Base-by-base conservation (phyloP, 2,329 filamentous ascomycete genomes). In the Tolypocladium amazonense region DNA sequence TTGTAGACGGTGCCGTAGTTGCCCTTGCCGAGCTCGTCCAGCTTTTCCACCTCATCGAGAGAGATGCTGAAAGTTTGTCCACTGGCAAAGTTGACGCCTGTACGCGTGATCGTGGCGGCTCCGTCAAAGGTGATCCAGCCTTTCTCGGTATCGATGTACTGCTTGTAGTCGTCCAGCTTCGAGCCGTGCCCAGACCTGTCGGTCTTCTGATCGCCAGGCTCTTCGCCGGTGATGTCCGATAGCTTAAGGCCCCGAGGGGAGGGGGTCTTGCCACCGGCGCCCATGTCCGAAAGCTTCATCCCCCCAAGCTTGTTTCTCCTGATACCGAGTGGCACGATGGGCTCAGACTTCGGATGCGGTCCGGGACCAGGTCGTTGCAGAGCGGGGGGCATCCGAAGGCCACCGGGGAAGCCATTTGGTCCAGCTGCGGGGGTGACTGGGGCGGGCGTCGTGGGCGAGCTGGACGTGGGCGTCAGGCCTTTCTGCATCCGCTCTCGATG, bases 1-100 rank as follows among this genome's bases (percentile, higher is more conserved):
- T 94, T 97, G 81, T 96, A 97, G 4, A 99, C 94, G 1, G 93
- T 97, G 62, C 94, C 94, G 68, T 99, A 99, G 72, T 99, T 99
- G 47, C 94, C 94, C 75, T 97, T 99, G 55, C 94, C 94, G 15
- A 99, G 78, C 76, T 99, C 94, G 62, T 93, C 91, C 60, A 97
- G 72, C 1, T 90, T 93, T 67, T 97, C 91, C 7, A 99, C 89
- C 72, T 99, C 93, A 69, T 99, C 93, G 50, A 99, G 80, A 4
- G 93, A 97, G 69, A 99, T 97, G 69, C 83, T 91, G 74, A 99
- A 97, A 23, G 87, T 91, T 58, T 88, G 88, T 2, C 94, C 94
- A 60, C 89, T 92, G 30, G 89, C 88, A 70, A 99, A 99, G 69
- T 97, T 88, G 62, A 99, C 92, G 33, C 94, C 94, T 20, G 89